Evolutionary conservation across 352 stramenopile genomes (phyloP).

Genomic region (Phytophthora macrochlamydospora): DNA sequence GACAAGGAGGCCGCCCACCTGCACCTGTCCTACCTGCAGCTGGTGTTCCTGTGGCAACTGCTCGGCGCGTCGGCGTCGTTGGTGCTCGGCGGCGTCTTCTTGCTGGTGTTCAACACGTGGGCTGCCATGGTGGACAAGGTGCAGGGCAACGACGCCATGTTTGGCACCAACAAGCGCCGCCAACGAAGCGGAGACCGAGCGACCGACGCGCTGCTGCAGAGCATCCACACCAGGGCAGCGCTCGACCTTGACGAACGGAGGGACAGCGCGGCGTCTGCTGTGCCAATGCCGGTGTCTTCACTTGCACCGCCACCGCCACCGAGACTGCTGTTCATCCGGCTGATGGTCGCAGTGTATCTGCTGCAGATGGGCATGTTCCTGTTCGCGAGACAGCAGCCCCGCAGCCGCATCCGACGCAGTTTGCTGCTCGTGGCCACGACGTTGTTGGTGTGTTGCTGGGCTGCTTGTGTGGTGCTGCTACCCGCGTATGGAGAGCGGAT

Average conservation of each 20-base stretch:
- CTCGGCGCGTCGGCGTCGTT: constrained; percentile 50
- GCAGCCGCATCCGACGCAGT: constrained; percentile 37
- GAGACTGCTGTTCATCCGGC: constrained; percentile 57
- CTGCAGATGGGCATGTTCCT: constrained; percentile 56
- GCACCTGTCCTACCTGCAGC: constrained; percentile 61
- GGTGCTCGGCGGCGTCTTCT: constrained; percentile 54
- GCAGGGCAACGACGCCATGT: constrained; percentile 16
- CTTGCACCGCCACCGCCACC: constrained; percentile 36
- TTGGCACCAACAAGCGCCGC: constrained; percentile 1
- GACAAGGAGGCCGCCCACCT: constrained; percentile 51
- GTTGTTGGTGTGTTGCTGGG: constrained; percentile 56
- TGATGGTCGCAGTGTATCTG: constrained; percentile 53
- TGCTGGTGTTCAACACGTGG: constrained; percentile 74
- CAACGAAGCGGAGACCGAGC: constrained; percentile 2
- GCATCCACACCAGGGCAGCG: constrained; percentile 24
- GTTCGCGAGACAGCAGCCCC: constrained; percentile 35
- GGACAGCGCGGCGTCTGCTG: constrained; percentile 17
- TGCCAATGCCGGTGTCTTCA: constrained; percentile 9
- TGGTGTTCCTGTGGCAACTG: constrained; percentile 62
- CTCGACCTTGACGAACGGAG: constrained; percentile 26
- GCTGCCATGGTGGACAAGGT: constrained; percentile 70
- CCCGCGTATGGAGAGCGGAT: constrained; percentile 58
- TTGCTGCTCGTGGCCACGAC: constrained; percentile 53
- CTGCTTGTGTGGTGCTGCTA: constrained; percentile 53
- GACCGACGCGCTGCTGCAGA: constrained; percentile 23